phyloP scores from a whole-genome alignment of 257 asterid genomes.

The Salvia rosmarinus region DNA sequence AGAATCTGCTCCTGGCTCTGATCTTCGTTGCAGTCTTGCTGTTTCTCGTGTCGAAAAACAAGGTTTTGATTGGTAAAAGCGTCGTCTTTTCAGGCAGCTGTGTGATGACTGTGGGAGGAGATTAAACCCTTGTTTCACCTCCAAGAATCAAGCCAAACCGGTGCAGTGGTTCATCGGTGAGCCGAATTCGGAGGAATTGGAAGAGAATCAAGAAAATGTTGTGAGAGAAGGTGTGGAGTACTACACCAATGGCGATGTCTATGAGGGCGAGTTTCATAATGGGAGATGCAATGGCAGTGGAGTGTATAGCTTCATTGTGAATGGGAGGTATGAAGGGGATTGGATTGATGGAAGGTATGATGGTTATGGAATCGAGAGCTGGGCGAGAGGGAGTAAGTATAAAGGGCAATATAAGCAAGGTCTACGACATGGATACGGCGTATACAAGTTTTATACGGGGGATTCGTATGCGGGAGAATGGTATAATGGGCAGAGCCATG shows the following conservation, averaged over 20 bases:
- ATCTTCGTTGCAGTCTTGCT: constrained; percentile 63
- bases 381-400: constrained; percentile 88
- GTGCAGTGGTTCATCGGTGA: constrained; percentile 92
- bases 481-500: constrained; percentile 92
- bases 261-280: constrained; percentile 89
- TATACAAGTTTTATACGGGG: constrained; percentile 78
- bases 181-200: constrained; percentile 28
- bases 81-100: constrained; percentile 40
- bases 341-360: constrained; percentile 93
- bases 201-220: constrained; percentile 1
- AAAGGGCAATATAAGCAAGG: constrained; percentile 90
- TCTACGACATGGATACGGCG: constrained; percentile 79
- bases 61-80: constrained; percentile 39
- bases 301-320: constrained; percentile 67
- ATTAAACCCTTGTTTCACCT: constrained; percentile 36
- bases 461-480: constrained; percentile 90
- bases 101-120: constrained; percentile 39
- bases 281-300: constrained; percentile 96
- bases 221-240: constrained; percentile 77
- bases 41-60: constrained; percentile 55
- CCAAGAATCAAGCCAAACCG: constrained; percentile 47
- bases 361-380: constrained; percentile 90
- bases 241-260: constrained; percentile 80
- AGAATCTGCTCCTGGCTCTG: constrained; percentile 61
- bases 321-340: constrained; percentile 94